Evolutionary conservation across 2,329 filamentous ascomycete genomes (phyloP), one percentile per base, ranked within the genome.

Genomic region (Helminthosporium solani): DNA sequence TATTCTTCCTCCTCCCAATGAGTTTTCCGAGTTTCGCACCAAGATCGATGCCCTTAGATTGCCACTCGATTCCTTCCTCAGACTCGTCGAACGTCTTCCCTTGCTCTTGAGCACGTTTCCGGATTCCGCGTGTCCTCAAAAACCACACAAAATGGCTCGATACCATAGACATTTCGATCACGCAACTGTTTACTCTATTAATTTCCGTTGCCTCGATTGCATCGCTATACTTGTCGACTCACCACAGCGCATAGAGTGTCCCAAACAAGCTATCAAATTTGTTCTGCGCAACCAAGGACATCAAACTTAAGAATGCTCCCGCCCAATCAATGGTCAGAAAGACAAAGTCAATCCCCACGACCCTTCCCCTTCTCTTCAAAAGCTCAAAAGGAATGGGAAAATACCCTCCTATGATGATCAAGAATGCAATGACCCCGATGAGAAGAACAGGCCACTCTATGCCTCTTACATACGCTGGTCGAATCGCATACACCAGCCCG

Each of bases 251-350:
- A 59, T 84, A 85, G 53, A 82, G 64, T 0, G 79, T 71, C 0
- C 81, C 80, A 7, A 81, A 82, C 0, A 84, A 61, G 2, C 80
- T 64, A 52, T 85, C 82, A 54, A 84, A 84, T 1, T 73, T 75
- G 9, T 75, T 73, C 53, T 85, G 80, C 0, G 77, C 78, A 31
- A 77, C 80, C 4, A 83, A 64, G 0, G 80, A 78, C 70, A 84
- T 75, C 12, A 84, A 73, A 0, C 80, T 83, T 61, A 85, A 84
- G 42, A 85, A 74, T 0, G 81, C 82, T 0, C 82, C 82, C 1
- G 73, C 57, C 53, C 76, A 82, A 56, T 85, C 82, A 54, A 84
- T 79, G 0, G 67, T 60, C 3, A 85, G 59, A 53, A 85, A 85
- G 0, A 80, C 54, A 57, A 74, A 77, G 41, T 75, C 82, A 42